Base-by-base conservation (phyloP, 2,329 filamentous ascomycete genomes). In the Scytalidium sp. region DNA sequence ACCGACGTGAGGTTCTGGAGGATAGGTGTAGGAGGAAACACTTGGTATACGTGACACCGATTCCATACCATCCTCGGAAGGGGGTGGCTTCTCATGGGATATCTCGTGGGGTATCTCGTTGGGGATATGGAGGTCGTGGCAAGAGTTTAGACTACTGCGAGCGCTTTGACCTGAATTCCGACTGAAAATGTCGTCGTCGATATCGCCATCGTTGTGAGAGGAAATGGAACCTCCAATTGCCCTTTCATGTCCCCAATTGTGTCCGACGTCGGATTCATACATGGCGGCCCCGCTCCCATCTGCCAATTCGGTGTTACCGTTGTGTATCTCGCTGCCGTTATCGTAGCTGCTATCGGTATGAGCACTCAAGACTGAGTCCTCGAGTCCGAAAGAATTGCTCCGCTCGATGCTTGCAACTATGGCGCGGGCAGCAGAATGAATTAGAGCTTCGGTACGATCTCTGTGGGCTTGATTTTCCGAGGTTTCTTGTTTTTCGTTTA, bases 361-460 rank as follows among this genome's bases (percentile, higher is more conserved):
- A 41, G 63, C 59, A 36, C 65, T 67, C 13, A 68, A 45, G 7
- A 66, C 53, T 2, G 68, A 70, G 46, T 63, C 56, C 13, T 66
- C 63, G 3, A 54, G 49, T 19, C 51, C 58, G 10, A 49, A 57
- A 21, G 54, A 67, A 47, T 61, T 63, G 32, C 71, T 66, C 29
- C 68, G 59, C 48, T 75, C 73, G 15, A 78, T 71, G 39, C 71
- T 73, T 2, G 70, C 73, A 9, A 80, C 69, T 13, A 80, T 76
- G 19, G 75, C 75, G 45, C 72, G 68, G 1, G 78, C 78, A 1
- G 77, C 78, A 20, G 72, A 73, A 25, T 79, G 75, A 51, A 81
- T 80, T 29, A 79, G 65, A 6, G 74, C 76, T 56, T 81, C 75
- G 2, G 78, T 77, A 4, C 57, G 50, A 17, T 61, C 55, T 4